Base-by-base conservation (phyloP, 768 basidiomycete genomes). In the Phylloporus sp. region DNA sequence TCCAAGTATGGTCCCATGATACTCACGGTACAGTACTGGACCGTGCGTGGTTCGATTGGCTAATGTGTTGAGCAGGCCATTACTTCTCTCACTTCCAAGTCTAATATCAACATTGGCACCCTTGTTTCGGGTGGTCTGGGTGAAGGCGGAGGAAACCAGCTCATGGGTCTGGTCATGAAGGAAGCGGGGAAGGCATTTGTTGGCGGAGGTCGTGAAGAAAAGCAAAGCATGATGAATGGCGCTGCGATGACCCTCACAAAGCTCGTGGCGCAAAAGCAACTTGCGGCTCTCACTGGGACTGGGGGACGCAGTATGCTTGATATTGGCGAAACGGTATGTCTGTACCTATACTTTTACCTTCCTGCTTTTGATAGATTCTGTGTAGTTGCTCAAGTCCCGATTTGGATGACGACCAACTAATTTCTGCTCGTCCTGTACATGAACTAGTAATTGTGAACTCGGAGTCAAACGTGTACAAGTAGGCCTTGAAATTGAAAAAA, bases 211-310 rank as follows among this genome's bases (percentile, higher is more conserved):
- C 82, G 84, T 9, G 75, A 75, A 61, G 50, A 55, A 0, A 89
- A 88, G 69, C 90, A 94, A 58, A 88, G 91, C 57, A 83, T 82
- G 9, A 81, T 94, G 59, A 89, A 86, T 48, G 78, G 85, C 11
- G 91, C 91, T 36, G 89, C 84, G 4, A 82, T 84, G 80, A 91
- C 85, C 0, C 79, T 88, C 47, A 82, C 90, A 78, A 91, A 93
- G 69, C 70, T 92, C 32, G 60, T 91, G 35, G 79, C 89, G 6
- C 81, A 86, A 60, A 82, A 84, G 65, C 56, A 72, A 73, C 53
- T 69, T 64, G 23, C 62, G 4, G 5, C 36, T 32, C 51, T 69
- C 1, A 69, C 65, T 15, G 84, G 82, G 4, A 87, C 86, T 18
- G 85, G 87, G 32, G 87, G 88, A 1, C 61, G 92, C 33, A 60